phyloP scores from a whole-genome alignment of 352 stramenopile species.

The Phytophthora parvispora region DNA sequence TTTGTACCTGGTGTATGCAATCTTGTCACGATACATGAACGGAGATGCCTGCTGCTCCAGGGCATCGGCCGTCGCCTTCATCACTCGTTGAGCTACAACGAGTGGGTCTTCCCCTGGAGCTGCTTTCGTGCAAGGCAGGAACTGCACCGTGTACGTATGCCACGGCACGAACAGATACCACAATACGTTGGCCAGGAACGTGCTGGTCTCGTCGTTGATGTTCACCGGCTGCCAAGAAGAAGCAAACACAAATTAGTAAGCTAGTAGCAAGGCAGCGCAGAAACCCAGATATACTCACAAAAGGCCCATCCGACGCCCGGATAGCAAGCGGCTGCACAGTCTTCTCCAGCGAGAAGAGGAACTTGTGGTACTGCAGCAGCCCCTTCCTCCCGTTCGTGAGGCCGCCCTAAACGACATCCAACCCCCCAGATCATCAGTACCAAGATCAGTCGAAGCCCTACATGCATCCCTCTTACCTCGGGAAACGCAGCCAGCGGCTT shows the following conservation, averaged over 20 bases:
- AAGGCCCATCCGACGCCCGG: conserved; percentile 66
- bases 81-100: conserved; percentile 68
- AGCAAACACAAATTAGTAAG: neutral
- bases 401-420: conserved; percentile 58
- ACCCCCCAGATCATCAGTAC: conserved; percentile 6
- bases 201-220: conserved; percentile 85
- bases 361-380: conserved; percentile 84
- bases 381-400: conserved; percentile 75
- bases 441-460: neutral
- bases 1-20: conserved; percentile 69
- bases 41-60: conserved; percentile 67
- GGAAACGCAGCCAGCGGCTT: conserved; percentile 73
- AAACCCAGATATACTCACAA: conserved; percentile 46
- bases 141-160: conserved; percentile 76
- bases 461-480: conserved; percentile 39
- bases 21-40: conserved; percentile 84
- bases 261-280: neutral
- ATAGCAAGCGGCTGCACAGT: conserved; percentile 73
- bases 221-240: conserved; percentile 71
- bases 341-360: conserved; percentile 78
- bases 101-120: conserved; percentile 56
- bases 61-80: conserved; percentile 58
- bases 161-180: conserved; percentile 82
- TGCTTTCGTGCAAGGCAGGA: conserved; percentile 49
- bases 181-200: conserved; percentile 75